Base-by-base conservation (phyloP, 352 stramenopile genomes). In the Ophiocytium majus region DNA sequence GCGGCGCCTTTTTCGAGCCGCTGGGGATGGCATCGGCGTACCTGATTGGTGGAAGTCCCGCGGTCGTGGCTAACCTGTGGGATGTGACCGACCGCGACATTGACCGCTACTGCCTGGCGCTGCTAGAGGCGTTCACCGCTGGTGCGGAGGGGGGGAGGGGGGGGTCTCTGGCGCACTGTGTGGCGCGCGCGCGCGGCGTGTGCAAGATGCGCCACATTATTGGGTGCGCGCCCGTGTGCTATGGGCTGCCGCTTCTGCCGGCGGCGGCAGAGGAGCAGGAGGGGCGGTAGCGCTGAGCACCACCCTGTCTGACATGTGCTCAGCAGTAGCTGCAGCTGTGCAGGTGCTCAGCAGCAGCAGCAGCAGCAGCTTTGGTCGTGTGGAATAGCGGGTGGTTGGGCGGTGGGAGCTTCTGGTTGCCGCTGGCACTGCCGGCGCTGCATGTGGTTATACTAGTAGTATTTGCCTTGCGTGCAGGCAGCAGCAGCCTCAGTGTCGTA, bases 41-140 rank as follows among this genome's bases (percentile, higher is more conserved):
- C 89, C 89, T 99, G 19, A 90, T 90, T 32, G 93, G 94, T 43
- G 95, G 95, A 1, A 95, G 94, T 63, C 94, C 95, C 0, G 95
- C 93, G 1, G 96, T 99, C n/a, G 91, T 99, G 31, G 96, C 94
- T 19, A 99, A 99, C 93, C 91, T 99, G 14, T 99, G 97, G 97
- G 97, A 99, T 90, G 97, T 99, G 19, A 99, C 97, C 33, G 97
- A 99, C 89, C 92, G 93, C 81, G 97, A 99, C 90, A 98, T 99
- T 85, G 97, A 99, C 90, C 91, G 96, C 71, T 98, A 91, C 74
- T 91, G 75, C 82, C 89, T 91, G 32, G 86, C 88, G 33, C 88
- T 94, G n/a, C 81, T 95, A 10, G 84, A 91, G 37, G 86, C 88
- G 5, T 88, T 93, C 63, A 50, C 31, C 28, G 19, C 9, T 1